Evolutionary conservation across 768 basidiomycete species (phyloP), one percentile per base, ranked within the genome.

Genomic region (Russula vinacea): DNA sequence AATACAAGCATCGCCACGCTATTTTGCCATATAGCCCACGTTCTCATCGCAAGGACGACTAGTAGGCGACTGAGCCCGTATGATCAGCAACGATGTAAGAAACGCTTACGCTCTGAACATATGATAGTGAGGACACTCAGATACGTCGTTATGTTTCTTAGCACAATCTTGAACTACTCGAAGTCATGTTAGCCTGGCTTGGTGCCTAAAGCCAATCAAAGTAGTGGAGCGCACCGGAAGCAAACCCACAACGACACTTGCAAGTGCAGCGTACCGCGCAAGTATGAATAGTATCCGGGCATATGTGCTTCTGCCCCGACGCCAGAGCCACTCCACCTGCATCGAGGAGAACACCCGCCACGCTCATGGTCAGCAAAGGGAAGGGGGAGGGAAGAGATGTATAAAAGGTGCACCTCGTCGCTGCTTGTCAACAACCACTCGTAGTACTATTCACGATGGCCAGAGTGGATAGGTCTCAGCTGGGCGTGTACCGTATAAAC

Each of bases 11-110:
- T 67, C 9, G 19, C 13, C 2, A 64, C 66, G 56, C 61, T 68
- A 29, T 59, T 71, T 40, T 67, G 68, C 72, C 73, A 73, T 56
- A 73, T 67, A 5, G 71, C 72, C 71, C 72, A 73, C n/a, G 71
- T 72, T 32, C 73, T 63, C 32, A 66, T 66, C 19, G 67, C 72
- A 16, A 73, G 62, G 37, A 73, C 69, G 22, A 72, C 73, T 73
- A 29, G 7, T 22, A n/a, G 19, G 11, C 13, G 6, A 10, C 13
- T 56, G 49, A 42, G 39, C 19, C 29, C 11, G 9, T 14, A 35
- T 29, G 24, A 17, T 13, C 14, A 50, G 40, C 29, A 40, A 16
- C 9, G 22, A 33, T 11, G 24, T 32, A 35, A 24, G 47, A 50
- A 16, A 9, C 5, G 35, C 59, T 51, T 33, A 66, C 67, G 42